Conservation (phyloP, 177 flowering plant genomes). For the Vitis hybrid region DNA sequence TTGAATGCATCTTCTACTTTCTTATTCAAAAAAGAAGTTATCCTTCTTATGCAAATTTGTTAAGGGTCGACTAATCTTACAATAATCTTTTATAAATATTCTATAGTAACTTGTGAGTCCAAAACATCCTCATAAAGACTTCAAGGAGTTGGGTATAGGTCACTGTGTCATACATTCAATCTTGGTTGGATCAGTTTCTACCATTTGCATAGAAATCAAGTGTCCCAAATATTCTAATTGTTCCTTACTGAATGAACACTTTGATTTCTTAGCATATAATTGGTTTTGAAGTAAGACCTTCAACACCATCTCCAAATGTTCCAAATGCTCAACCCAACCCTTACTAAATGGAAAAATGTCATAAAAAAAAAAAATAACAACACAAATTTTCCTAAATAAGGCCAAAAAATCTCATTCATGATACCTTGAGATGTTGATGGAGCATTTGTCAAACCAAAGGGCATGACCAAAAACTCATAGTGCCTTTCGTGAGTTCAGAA, state of each 20-base stretch:
- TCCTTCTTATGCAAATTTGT: background rate
- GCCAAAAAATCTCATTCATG: background rate
- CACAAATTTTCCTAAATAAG: background rate
- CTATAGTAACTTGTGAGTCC: constrained; percentile 10
- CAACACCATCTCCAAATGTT: background rate
- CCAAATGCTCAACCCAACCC: background rate
- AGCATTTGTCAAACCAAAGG: background rate
- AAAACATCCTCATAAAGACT: constrained; percentile 1
- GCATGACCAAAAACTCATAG: background rate
- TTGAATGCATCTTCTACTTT: too few relatives aligned
- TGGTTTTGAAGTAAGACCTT: background rate
- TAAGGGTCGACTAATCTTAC: background rate
- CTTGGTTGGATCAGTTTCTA: background rate
- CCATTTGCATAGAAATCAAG: background rate
- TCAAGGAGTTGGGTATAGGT: constrained; percentile 1
- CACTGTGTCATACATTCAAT: background rate
- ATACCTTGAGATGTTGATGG: constrained; percentile 2
- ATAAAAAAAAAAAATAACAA: constrained; percentile 16
- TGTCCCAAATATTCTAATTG: constrained; percentile 12
- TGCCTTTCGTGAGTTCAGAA: background rate
- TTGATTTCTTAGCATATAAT: background rate
- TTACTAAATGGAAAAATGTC: constrained; percentile 10
- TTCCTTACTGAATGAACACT: background rate
- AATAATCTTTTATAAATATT: background rate
- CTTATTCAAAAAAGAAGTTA: too few relatives aligned